These are phyloP conservation scores for Rhizophora mangle DNA, from an alignment of 345 rosid species.

Conservation along the genomic window DNA sequence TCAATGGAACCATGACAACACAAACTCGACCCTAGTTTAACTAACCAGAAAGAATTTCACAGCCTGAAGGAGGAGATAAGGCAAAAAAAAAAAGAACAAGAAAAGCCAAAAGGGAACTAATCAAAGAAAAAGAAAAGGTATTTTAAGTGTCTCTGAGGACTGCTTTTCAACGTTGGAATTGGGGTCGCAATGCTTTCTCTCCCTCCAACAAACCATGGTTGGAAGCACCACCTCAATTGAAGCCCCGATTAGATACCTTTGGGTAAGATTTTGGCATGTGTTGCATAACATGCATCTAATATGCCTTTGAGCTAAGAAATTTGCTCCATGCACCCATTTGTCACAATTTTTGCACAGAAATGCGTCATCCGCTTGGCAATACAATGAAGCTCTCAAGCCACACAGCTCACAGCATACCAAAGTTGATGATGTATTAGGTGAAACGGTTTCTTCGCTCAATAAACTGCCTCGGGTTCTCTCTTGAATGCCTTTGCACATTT, in stretches of 20 bases:
- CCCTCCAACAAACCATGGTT: constrained; percentile 20
- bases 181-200: constrained; percentile 28
- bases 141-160: constrained; percentile 24
- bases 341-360: constrained; percentile 67
- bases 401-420: constrained; percentile 64
- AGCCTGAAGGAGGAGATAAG: neutral
- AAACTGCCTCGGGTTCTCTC: constrained; percentile 21
- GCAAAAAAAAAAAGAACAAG: constrained; percentile 1
- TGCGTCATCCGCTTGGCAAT: constrained; percentile 83
- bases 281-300: constrained; percentile 64
- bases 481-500: constrained; percentile 54
- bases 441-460: constrained; percentile 13
- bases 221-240: constrained; percentile 42
- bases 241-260: constrained; percentile 51
- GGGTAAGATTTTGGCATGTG: constrained; percentile 59
- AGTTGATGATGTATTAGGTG: constrained; percentile 6
- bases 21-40: too few relatives aligned
- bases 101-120: neutral
- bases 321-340: constrained; percentile 70
- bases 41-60: neutral
- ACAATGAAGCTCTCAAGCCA: constrained; percentile 47
- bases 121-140: constrained; percentile 64
- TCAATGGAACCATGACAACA: too few relatives aligned
- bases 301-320: constrained; percentile 77
- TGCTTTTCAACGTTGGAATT: constrained; percentile 21